Evolutionary conservation across 192 early-diverging fungal genomes (phyloP).

Genomic region (Coemansia sp.): DNA sequence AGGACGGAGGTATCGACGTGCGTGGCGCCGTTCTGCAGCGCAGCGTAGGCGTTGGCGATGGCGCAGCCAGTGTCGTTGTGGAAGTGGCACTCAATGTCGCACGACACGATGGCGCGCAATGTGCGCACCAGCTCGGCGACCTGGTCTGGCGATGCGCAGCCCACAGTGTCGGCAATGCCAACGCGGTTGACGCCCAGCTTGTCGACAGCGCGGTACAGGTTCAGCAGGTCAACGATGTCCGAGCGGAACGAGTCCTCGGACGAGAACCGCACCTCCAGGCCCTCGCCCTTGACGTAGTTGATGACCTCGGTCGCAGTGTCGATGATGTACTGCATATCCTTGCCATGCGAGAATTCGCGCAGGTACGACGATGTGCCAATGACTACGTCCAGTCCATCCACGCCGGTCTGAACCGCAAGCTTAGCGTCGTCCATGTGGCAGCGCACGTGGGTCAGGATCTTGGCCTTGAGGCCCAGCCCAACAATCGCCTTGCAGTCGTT

Average conservation of each 20-base stretch:
- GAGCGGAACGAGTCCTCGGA: slow-evolving; percentile 97
- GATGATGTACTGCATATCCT: slow-evolving; percentile 98
- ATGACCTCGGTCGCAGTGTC: slow-evolving; percentile 96
- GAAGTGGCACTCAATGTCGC: slow-evolving; percentile 99
- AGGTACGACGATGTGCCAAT: slow-evolving; percentile 96
- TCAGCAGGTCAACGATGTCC: slow-evolving; percentile 95
- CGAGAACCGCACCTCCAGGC: slow-evolving; percentile 96
- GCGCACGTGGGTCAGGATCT: slow-evolving; percentile 93
- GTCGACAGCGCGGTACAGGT: slow-evolving; percentile 94
- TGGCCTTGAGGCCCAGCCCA: slow-evolving; percentile 92
- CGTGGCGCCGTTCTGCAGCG: slow-evolving; percentile 94
- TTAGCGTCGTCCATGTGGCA: slow-evolving; percentile 99
- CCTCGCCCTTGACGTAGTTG: slow-evolving; percentile 91
- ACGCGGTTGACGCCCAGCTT: slow-evolving; percentile 98
- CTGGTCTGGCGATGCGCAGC: slow-evolving; percentile 96
- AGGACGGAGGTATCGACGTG: slow-evolving; percentile 98
- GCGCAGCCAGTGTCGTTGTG: slow-evolving; percentile 99
- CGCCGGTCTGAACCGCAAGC: slow-evolving; percentile 95
- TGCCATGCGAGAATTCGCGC: slow-evolving; percentile 98
- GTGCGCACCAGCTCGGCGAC: slow-evolving; percentile 97
- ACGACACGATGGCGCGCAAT: slow-evolving; percentile 89
- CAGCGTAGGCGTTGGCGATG: slow-evolving; percentile 96
- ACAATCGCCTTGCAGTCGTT: slow-evolving; percentile 88
- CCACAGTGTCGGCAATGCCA: slow-evolving; percentile 98
- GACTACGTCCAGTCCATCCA: slow-evolving; percentile 95